A percentile compares a stretch with the other conserved stretches of the same genome.
Conservation (phyloP, 805 yeast species). For the Kodamaea lidongshanica region DNA sequence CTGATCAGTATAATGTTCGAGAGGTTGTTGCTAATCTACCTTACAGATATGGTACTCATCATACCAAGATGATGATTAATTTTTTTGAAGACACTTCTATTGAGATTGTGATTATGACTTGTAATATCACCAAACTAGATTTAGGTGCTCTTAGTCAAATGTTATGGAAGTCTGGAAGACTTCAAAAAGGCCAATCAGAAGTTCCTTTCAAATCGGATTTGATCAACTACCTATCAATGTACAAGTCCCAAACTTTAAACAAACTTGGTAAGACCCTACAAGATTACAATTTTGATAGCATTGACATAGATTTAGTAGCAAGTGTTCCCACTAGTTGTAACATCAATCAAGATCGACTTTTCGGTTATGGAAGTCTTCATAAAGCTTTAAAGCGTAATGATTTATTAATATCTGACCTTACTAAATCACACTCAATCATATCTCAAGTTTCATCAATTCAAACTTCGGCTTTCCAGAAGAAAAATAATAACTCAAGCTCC, state of each 20-base stretch:
- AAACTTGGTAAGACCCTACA: conserved; percentile 23
- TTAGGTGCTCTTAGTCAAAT: conserved; percentile 56
- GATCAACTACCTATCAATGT: conserved; percentile 38
- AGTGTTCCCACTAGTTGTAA: conserved; percentile 46
- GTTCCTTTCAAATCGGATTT: conserved; percentile 43
- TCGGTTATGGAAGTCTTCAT: conserved; percentile 45
- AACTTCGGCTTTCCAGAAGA: conserved; percentile 36
- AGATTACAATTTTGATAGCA: conserved; percentile 37
- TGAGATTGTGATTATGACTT: conserved; percentile 53
- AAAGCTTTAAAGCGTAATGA: conserved; percentile 33
- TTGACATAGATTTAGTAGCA: conserved; percentile 49
- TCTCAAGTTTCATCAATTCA: conserved; percentile 46
- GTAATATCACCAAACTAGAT: conserved; percentile 52
- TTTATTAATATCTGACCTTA: conserved; percentile 17
- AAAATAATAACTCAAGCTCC: conserved; percentile 26
- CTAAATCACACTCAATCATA: conserved; percentile 24
- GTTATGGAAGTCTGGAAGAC: conserved; percentile 55
- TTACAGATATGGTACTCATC: conserved; percentile 45
- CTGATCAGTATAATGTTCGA: conserved; percentile 17
- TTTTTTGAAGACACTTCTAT: conserved; percentile 39
- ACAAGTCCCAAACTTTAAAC: conserved; percentile 25
- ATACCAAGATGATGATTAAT: conserved; percentile 63
- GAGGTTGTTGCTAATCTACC: conserved; percentile 31
- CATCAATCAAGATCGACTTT: conserved; percentile 21
- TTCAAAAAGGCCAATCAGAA: conserved; percentile 10